Evolutionary conservation across 768 basidiomycete species (phyloP), one percentile per base, ranked within the genome.

Genomic region (Zangia roseola): DNA sequence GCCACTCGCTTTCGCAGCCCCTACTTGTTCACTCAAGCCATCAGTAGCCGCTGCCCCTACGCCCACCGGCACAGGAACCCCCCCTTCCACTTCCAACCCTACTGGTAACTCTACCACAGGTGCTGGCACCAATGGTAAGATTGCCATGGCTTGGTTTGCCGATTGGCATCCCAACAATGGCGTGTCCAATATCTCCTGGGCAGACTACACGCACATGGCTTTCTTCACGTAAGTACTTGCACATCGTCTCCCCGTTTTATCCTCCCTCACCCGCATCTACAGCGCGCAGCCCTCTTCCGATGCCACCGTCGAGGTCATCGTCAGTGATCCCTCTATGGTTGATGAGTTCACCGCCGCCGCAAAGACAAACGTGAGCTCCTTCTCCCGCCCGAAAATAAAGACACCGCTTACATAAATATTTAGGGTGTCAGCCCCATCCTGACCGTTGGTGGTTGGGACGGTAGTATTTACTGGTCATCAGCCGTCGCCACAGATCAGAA

Each of bases 361-460:
- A 19, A 26, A 14, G 6, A n/a, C 65, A 26, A 59, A 68, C 24
- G 65, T 67, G 40, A 47, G 67, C 45, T 4, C 33, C 0, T 14
- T 20, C 0, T 25, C 12, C 28, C 13, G 10, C 3, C 14, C 14
- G 2, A 5, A 24, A 17, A n/a, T n/a, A 3, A 10, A n/a, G 12
- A 10, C 17, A 13, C 5, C 19, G 4, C 38, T 53, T 21, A 49
- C 36, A 10, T 9, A 33, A 24, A 2, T 21, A 14, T 9, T 44
- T 45, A 85, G 83, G 65, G 69, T 39, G 83, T 84, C 5, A 71
- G 77, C 52, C 79, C 84, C 2, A 59, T 79, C 37, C 64, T 86
- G 39, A 80, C 82, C 26, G 71, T 86, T 24, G 86, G 85, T 40
- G 86, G 86, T 12, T 87, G 83, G 83, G 77, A 74, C 5, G 84